phyloP scores from a whole-genome alignment of 768 basidiomycete genomes.

The Boletus tylopilopsis region DNA sequence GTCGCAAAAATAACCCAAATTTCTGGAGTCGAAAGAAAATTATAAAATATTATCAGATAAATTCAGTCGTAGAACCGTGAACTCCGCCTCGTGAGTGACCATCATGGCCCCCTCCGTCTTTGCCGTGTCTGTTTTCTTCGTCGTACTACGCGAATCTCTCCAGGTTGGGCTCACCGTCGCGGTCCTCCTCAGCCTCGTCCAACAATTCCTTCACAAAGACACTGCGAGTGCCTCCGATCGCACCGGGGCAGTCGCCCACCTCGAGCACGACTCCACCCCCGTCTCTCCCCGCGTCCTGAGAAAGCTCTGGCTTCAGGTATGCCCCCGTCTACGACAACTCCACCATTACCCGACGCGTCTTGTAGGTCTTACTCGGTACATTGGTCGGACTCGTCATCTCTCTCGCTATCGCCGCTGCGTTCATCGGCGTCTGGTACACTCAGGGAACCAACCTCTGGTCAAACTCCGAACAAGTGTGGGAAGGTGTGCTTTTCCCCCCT shows the following conservation, averaged over 20 bases:
- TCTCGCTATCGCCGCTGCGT: conserved; percentile 81
- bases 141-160: conserved; percentile 91
- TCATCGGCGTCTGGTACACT: conserved; percentile 95
- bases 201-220: conserved; percentile 62
- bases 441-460: conserved; percentile 81
- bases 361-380: conserved; percentile 72
- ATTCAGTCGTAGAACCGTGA: no score
- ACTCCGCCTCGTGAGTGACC: no score
- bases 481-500: conserved; percentile 54
- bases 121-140: conserved; percentile 92
- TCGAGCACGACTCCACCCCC: conserved; percentile 26
- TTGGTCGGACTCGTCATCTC: conserved; percentile 70
- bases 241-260: neutral
- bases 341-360: neutral
- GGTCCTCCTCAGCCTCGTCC: conserved; percentile 84
- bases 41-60: no score
- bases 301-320: conserved; percentile 67
- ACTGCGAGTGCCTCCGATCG: neutral
- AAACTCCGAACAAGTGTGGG: conserved; percentile 87
- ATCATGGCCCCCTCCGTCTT: conserved; percentile 43
- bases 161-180: conserved; percentile 92
- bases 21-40: no score
- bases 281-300: conserved; percentile 47
- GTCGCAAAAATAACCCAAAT: no score
- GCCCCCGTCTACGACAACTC: neutral